Percentiles rank a stretch among this genome's conserved stretches.
phyloP scores from a whole-genome alignment of 768 basidiomycete species.

The Macrolepiota dolichaula region DNA sequence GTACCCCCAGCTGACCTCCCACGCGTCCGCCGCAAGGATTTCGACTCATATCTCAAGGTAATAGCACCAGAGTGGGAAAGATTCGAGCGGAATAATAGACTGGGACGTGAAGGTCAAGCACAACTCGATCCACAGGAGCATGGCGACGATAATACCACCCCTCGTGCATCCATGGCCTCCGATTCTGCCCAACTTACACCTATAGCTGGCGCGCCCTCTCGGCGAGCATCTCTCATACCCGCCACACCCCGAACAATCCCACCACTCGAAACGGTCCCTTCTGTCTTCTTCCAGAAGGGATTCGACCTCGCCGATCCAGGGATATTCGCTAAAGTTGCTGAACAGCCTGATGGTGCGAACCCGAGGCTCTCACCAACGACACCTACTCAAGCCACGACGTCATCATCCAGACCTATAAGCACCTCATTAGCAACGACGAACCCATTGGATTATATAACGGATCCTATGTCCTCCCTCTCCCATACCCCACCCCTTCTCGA shows the following conservation, averaged over 20 bases:
- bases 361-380: background rate
- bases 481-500: constrained; percentile 78
- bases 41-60: constrained; percentile 75
- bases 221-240: constrained; percentile 16
- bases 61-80: constrained; percentile 76
- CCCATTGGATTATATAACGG: constrained; percentile 27
- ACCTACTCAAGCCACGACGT: constrained; percentile 18
- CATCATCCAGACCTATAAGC: background rate
- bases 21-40: constrained; percentile 78
- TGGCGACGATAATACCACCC: constrained; percentile 20
- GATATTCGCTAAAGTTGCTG: constrained; percentile 76
- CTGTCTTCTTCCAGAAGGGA: constrained; percentile 70
- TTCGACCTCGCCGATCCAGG: constrained; percentile 83
- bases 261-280: constrained; percentile 71
- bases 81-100: constrained; percentile 49
- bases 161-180: constrained; percentile 13
- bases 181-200: background rate
- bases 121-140: constrained; percentile 27
- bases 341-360: constrained; percentile 32
- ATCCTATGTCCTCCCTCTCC: constrained; percentile 56
- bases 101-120: constrained; percentile 35
- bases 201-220: constrained; percentile 19
- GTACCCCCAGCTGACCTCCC: constrained; percentile 73
- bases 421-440: constrained; percentile 18
- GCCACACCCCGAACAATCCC: constrained; percentile 50